Percentiles rank a stretch among this genome's conserved stretches.
Conservation (phyloP, 2,329 filamentous ascomycete genomes). For the Aspergillus niger region DNA sequence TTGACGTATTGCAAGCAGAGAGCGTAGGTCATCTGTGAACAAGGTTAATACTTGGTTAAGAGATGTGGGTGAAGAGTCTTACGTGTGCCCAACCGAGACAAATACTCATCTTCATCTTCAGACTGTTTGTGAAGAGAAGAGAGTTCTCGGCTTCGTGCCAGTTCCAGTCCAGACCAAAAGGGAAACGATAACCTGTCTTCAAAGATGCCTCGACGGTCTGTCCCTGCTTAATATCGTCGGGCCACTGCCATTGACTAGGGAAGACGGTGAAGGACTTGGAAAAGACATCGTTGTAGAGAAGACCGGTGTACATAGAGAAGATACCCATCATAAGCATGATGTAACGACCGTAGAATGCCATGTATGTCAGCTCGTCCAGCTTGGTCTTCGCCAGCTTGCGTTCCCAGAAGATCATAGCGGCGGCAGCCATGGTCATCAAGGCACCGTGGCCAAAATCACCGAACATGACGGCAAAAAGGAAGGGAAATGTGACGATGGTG, state of each 20-base stretch:
- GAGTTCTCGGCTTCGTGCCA: constrained; percentile 98
- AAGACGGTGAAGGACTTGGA: constrained; percentile 91
- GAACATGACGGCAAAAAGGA: constrained; percentile 99
- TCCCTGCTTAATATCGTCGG: constrained; percentile 66
- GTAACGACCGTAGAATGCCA: constrained; percentile 98
- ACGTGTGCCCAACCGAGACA: constrained; percentile 90
- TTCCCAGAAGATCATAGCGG: constrained; percentile 97
- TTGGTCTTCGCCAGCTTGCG: constrained; percentile 80
- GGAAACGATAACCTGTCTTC: constrained; percentile 79
- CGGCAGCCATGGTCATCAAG: constrained; percentile 80
- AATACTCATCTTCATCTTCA: constrained; percentile 99
- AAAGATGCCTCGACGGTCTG: constrained; percentile 67
- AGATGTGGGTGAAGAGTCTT: constrained; percentile 26
- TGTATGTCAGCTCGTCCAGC: constrained; percentile 93
- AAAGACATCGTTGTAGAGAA: constrained; percentile 97
- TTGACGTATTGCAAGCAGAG: constrained; percentile 92
- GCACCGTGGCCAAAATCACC: constrained; percentile 93
- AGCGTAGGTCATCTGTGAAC: constrained; percentile 83
- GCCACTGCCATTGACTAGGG: constrained; percentile 86
- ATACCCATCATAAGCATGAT: constrained; percentile 98
- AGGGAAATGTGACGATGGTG: constrained; percentile 97
- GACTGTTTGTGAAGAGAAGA: constrained; percentile 93
- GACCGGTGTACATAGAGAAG: constrained; percentile 94
- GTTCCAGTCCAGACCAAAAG: constrained; percentile 91
- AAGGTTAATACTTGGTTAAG: constrained; percentile 1